Percentiles rank a stretch among this genome's conserved stretches.
phyloP scores from a whole-genome alignment of 208 protist species.

The Porcisia deanei region DNA sequence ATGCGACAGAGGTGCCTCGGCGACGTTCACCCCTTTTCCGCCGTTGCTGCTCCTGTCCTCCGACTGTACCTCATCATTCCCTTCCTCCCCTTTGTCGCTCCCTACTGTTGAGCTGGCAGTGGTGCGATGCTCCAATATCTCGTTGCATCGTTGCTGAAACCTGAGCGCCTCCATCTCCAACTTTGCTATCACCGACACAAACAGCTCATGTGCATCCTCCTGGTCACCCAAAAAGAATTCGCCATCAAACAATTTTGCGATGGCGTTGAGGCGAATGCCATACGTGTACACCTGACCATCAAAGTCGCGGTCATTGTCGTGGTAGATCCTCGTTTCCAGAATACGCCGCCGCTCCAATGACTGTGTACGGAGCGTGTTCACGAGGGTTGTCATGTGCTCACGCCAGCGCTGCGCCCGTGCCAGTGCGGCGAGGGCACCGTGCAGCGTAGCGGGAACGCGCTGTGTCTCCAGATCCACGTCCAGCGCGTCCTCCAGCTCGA shows the following conservation, averaged over 20 bases:
- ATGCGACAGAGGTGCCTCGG: neutral
- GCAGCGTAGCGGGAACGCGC: slow-evolving; percentile 21
- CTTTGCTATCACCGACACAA: slow-evolving; percentile 57
- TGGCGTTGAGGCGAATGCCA: slow-evolving; percentile 23
- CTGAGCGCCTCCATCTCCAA: slow-evolving; percentile 68
- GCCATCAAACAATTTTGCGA: slow-evolving; percentile 38
- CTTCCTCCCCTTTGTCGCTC: neutral
- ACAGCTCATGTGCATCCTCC: slow-evolving; percentile 87
- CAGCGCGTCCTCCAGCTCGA: slow-evolving; percentile 23
- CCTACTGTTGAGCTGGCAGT: neutral
- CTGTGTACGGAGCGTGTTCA: slow-evolving; percentile 8
- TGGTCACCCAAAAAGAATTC: slow-evolving; percentile 79
- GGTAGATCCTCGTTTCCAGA: slow-evolving; percentile 18
- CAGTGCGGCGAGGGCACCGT: slow-evolving; percentile 26
- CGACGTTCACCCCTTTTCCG: neutral
- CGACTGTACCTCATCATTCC: neutral
- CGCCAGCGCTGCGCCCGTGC: slow-evolving; percentile 26
- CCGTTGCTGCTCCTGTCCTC: neutral
- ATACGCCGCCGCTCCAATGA: slow-evolving; percentile 15
- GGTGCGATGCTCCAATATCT: slow-evolving; percentile 3
- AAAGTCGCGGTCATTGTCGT: slow-evolving; percentile 22
- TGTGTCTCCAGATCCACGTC: slow-evolving; percentile 10
- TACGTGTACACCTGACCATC: slow-evolving; percentile 25
- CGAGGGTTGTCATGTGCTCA: slow-evolving; percentile 21
- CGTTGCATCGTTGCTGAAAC: slow-evolving; percentile 33